Conservation (phyloP, 2,329 filamentous ascomycete species). For the Fusarium sarcochroum region DNA sequence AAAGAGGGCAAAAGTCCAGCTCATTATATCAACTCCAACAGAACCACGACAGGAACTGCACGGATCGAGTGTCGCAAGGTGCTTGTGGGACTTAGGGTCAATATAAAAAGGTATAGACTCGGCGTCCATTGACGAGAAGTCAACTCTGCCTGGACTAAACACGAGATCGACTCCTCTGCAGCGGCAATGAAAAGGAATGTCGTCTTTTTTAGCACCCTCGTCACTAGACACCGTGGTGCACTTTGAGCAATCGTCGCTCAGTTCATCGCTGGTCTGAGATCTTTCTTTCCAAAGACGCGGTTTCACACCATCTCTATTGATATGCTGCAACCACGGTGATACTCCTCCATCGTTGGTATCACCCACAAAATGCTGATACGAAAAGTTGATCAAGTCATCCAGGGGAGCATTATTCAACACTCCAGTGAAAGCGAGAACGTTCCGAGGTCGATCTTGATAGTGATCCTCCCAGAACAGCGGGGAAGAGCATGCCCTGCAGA, state of each 20-base stretch:
- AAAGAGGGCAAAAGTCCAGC: constrained; percentile 62
- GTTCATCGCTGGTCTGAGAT: constrained; percentile 41
- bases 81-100: constrained; percentile 59
- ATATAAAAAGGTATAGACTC: constrained; percentile 59
- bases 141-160: constrained; percentile 52
- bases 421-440: constrained; percentile 56
- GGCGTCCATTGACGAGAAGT: constrained; percentile 35
- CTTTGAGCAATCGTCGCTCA: constrained; percentile 52
- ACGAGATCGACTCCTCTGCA: constrained; percentile 62
- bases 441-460: constrained; percentile 4
- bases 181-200: constrained; percentile 59
- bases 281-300: constrained; percentile 48
- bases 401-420: constrained; percentile 50
- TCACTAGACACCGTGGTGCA: constrained; percentile 12
- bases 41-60: constrained; percentile 64
- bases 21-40: constrained; percentile 58
- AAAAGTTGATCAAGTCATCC: constrained; percentile 51
- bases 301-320: constrained; percentile 50
- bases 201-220: constrained; percentile 32
- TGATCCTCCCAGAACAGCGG: constrained; percentile 58
- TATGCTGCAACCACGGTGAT: constrained; percentile 59
- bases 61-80: constrained; percentile 57
- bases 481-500: constrained; percentile 61
- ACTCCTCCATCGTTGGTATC: constrained; percentile 69
- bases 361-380: constrained; percentile 60